Evolutionary conservation across 371 early-diverging fungal species (phyloP).

Genomic region (Apophysomyces trapeziformis): DNA sequence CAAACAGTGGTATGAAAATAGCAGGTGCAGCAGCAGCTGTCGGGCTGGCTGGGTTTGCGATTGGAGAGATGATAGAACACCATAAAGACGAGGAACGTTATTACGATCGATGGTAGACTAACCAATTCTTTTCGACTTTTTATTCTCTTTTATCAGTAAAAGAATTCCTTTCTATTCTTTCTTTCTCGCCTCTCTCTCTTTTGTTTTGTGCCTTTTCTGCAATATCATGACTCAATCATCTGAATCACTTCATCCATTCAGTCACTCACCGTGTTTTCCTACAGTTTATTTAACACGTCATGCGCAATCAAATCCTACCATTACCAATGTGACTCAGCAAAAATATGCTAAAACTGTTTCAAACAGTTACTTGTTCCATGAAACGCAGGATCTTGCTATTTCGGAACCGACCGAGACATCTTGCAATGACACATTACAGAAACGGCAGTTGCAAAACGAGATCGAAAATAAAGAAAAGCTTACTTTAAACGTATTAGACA

Average conservation of each 20-base stretch:
- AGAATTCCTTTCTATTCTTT: neutral
- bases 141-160: neutral
- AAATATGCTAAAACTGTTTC: neutral
- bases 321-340: neutral
- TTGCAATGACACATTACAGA: too few species aligned
- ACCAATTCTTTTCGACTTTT: neutral
- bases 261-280: neutral
- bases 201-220: neutral
- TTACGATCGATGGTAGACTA: neutral
- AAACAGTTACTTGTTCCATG: neutral
- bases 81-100: constrained; percentile 25
- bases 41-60: constrained; percentile 44
- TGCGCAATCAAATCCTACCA: constrained; percentile 1
- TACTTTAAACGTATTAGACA: neutral
- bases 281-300: neutral
- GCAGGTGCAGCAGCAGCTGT: constrained; percentile 48
- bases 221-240: neutral
- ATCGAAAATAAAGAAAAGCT: too few species aligned
- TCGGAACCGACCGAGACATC: neutral
- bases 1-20: constrained; percentile 40
- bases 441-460: too few species aligned
- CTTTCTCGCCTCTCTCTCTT: neutral
- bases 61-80: constrained; percentile 45
- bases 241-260: neutral
- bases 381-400: constrained; percentile 5